Evolutionary conservation across 2,329 filamentous ascomycete genomes (phyloP), one percentile per base, ranked within the genome.

Genomic region (Xylaria sp.): DNA sequence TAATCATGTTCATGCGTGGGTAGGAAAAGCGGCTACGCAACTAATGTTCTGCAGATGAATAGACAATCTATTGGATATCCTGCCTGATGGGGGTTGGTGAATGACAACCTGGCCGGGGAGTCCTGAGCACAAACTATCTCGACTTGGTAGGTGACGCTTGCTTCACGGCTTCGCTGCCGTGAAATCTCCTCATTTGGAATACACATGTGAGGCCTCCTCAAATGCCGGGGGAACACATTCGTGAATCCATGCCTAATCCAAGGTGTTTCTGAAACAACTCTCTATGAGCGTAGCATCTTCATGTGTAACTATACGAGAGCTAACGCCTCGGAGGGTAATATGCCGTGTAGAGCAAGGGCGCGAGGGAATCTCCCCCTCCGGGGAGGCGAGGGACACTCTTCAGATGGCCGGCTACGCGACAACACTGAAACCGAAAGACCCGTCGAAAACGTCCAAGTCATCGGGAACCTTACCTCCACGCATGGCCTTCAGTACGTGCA

Each of bases 391-490:
- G 50, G 27, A 23, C 18, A 37, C 27, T 10, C 12, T 13, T 25
- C 48, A 37, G 12, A 37, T n/a, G 8, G 27, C 16, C 21, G 18
- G 9, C 59, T 70, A 78, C 47, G 75, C 69, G 10, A 86, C 87
- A 10, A 89, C 83, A 71, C 85, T 86, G 72, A 89, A 88, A 8
- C 87, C 86, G 76, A 87, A 88, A 0, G 86, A 87, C 2, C 87
- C 87, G 63, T 89, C 87, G 75, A 88, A 89, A 1, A 87, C 78
- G 65, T 88, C 86, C n/a, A 85, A 78, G 68, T 83, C 83, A 67
- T 82, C 82, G 12, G 81, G 73, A 35, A 82, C 80, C 12, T 77
- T 79, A 35, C 82, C 82, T 12, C 81, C 82, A 18, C 88, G 82
- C 79, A 90, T 85, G 4, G 83, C 84, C 69, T 84, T 82, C n/a